Conservation (phyloP, 2,329 filamentous ascomycete genomes). For the Endocalyx cinctus region DNA sequence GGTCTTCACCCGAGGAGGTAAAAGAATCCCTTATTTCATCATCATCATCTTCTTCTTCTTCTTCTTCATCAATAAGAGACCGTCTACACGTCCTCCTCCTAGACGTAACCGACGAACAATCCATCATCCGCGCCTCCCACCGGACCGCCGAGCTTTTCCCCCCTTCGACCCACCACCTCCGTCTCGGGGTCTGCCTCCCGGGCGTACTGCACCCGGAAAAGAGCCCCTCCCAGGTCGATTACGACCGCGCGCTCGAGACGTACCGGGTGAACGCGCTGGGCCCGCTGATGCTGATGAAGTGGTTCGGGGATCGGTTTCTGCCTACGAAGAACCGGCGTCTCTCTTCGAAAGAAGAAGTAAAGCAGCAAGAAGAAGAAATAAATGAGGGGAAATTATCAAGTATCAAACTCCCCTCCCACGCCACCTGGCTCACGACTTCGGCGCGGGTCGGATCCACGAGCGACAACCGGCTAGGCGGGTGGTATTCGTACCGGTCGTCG, state of each 20-base stretch:
- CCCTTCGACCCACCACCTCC: slow-evolving; percentile 51
- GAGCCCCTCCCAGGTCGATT: slow-evolving; percentile 60
- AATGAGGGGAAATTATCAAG: slow-evolving; percentile 12
- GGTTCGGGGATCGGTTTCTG: slow-evolving; percentile 65
- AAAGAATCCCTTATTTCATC: slow-evolving; percentile 25
- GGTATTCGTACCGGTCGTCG: slow-evolving; percentile 75
- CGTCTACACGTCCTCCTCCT: slow-evolving; percentile 36
- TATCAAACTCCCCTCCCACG: slow-evolving; percentile 41
- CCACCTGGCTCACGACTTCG: slow-evolving; percentile 70
- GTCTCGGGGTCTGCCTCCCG: slow-evolving; percentile 64
- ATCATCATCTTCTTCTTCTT: slow-evolving; percentile 6
- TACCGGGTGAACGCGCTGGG: slow-evolving; percentile 71
- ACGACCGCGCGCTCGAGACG: slow-evolving; percentile 58
- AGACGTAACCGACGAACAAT: slow-evolving; percentile 56
- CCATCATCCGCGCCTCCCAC: slow-evolving; percentile 52
- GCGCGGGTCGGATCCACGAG: slow-evolving; percentile 71
- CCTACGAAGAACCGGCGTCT: slow-evolving; percentile 42
- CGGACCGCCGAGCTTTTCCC: slow-evolving; percentile 50
- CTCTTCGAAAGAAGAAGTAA: not conserved
- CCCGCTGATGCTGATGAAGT: slow-evolving; percentile 71
- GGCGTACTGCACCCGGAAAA: slow-evolving; percentile 73
- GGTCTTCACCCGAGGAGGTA: slow-evolving; percentile 29
- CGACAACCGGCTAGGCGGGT: slow-evolving; percentile 71
- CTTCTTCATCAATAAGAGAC: slow-evolving; percentile 25
- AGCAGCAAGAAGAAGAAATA: not conserved